Evolutionary conservation across 2,329 filamentous ascomycete genomes (phyloP).

Genomic region (Mycocentrospora acerina): DNA sequence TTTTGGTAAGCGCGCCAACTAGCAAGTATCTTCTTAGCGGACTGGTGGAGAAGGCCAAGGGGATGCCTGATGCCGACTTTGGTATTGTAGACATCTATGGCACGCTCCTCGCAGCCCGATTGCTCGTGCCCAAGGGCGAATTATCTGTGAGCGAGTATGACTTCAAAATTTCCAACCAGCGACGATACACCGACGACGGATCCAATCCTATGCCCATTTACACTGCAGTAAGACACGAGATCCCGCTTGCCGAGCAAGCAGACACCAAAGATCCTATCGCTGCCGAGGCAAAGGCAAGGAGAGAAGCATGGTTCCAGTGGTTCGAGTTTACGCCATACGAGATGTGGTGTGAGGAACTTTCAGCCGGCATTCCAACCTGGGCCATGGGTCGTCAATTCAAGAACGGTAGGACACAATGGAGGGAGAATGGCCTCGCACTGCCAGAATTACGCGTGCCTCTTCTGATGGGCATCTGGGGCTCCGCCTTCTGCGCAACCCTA

Average conservation of each 20-base stretch:
- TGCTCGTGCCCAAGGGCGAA: slow-evolving; percentile 85
- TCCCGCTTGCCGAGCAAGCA: slow-evolving; percentile 64
- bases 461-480: slow-evolving; percentile 93
- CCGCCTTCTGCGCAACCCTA: slow-evolving; percentile 91
- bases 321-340: slow-evolving; percentile 91
- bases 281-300: slow-evolving; percentile 49
- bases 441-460: slow-evolving; percentile 84
- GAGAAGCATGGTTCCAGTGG: slow-evolving; percentile 95
- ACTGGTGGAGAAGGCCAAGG: slow-evolving; percentile 87
- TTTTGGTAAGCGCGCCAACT: slow-evolving; percentile 84
- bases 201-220: slow-evolving; percentile 90
- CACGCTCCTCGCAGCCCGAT: slow-evolving; percentile 76
- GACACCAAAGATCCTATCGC: slow-evolving; percentile 37
- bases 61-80: slow-evolving; percentile 76
- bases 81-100: slow-evolving; percentile 94
- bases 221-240: slow-evolving; percentile 92
- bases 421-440: slow-evolving; percentile 66
- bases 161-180: slow-evolving; percentile 89
- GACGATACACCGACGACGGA: slow-evolving; percentile 72
- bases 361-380: slow-evolving; percentile 93
- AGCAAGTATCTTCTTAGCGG: slow-evolving; percentile 89
- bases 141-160: slow-evolving; percentile 73
- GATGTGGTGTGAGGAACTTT: slow-evolving; percentile 90
- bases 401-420: slow-evolving; percentile 65
- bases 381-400: slow-evolving; percentile 82